A percentile compares a stretch with the other conserved stretches of the same genome.
Evolutionary conservation across 208 protist species (phyloP).

Genomic region (Angomonas deanei): DNA sequence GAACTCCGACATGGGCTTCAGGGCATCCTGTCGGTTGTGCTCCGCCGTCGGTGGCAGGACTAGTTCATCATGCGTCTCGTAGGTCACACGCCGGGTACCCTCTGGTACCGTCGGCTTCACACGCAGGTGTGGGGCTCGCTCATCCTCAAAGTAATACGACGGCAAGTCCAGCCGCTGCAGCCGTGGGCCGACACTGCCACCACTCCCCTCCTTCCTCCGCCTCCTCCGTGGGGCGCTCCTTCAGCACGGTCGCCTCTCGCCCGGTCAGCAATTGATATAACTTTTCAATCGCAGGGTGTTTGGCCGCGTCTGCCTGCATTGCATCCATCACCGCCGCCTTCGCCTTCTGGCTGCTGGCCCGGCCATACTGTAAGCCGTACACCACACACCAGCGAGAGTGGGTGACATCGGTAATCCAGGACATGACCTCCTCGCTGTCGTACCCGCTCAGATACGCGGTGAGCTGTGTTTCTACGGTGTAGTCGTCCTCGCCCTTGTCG

Average conservation of each 20-base stretch:
- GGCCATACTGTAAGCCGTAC: constrained; percentile 72
- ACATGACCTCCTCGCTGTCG: constrained; percentile 71
- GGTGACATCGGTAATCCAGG: constrained; percentile 72
- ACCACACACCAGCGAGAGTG: constrained; percentile 75
- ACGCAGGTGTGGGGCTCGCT: constrained; percentile 70
- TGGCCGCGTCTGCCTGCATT: constrained; percentile 59
- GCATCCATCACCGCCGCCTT: constrained; percentile 65
- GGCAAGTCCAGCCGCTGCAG: constrained; percentile 67
- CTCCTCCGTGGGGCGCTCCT: not conserved
- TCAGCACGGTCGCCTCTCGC: constrained; percentile 42
- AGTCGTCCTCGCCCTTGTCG: constrained; percentile 48
- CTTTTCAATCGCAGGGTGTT: constrained; percentile 51
- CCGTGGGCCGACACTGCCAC: constrained; percentile 10
- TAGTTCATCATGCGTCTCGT: constrained; percentile 86
- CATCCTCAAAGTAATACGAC: constrained; percentile 72
- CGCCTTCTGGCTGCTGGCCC: constrained; percentile 52
- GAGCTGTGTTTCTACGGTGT: constrained; percentile 83
- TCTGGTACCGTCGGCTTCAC: constrained; percentile 60
- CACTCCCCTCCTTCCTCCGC: not conserved
- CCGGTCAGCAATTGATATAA: constrained; percentile 84
- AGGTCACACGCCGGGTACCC: constrained; percentile 58
- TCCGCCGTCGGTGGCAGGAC: constrained; percentile 59
- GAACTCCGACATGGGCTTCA: constrained; percentile 36
- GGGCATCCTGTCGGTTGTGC: constrained; percentile 33
- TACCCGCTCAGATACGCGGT: constrained; percentile 80